A percentile compares a stretch with the other conserved stretches of the same genome.
These are phyloP conservation scores for Globisporangium sylvaticum DNA, from an alignment of 352 stramenopile genomes.

Conservation along the genomic window DNA sequence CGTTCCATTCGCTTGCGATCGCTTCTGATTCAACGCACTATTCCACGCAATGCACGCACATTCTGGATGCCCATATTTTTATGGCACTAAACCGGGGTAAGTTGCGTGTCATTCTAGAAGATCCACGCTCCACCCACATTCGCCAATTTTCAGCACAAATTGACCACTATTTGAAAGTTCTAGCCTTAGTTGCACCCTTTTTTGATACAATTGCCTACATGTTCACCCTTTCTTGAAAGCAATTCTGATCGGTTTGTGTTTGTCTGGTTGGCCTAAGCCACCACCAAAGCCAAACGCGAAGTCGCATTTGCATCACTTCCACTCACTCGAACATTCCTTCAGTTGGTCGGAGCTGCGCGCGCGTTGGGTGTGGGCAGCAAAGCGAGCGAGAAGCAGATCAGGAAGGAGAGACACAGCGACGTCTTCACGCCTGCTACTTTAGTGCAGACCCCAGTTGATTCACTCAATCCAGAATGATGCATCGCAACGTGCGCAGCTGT, in stretches of 20 bases:
- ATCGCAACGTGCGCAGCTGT: conserved; percentile 12
- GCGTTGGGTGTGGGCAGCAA: conserved; percentile 5
- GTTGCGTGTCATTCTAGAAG: conserved; percentile 5
- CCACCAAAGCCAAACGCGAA: not conserved
- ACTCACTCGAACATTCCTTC: conserved; percentile 6
- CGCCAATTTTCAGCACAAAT: not conserved
- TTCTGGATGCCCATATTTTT: not conserved
- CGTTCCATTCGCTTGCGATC: not conserved
- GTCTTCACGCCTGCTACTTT: not conserved
- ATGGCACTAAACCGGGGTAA: not conserved
- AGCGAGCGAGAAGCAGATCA: not conserved
- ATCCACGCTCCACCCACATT: not conserved
- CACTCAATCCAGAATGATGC: conserved; percentile 11
- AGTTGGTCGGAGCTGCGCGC: conserved; percentile 5
- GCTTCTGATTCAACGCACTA: too few species aligned
- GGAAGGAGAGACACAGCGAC: not conserved
- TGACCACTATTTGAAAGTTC: not conserved
- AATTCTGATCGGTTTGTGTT: not conserved
- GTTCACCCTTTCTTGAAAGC: not conserved
- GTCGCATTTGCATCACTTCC: not conserved
- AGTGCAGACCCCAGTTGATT: not conserved
- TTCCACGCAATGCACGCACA: too few species aligned
- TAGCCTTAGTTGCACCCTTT: not conserved
- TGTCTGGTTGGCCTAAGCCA: conserved; percentile 1
- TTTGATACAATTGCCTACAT: not conserved